A percentile compares a stretch with the other conserved stretches of the same genome.
These are phyloP conservation scores for Asterella californica DNA, from an alignment of 225 moss, liverwort and hornwort species.

Conservation along the genomic window DNA sequence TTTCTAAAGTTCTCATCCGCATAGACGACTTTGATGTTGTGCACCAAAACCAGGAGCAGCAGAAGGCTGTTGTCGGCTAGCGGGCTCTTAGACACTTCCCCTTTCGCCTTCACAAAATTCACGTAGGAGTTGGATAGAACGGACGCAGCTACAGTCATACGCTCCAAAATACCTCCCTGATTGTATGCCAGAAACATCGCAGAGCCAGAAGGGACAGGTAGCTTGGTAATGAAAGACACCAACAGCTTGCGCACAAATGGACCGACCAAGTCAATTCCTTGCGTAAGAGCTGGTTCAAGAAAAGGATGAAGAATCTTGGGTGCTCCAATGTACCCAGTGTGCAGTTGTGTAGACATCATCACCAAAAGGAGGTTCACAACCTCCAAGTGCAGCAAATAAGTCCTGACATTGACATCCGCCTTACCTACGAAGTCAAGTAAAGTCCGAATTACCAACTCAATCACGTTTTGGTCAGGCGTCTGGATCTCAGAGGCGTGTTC, in stretches of 20 bases:
- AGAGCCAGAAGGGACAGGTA: constrained; percentile 40
- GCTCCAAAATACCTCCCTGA: constrained; percentile 34
- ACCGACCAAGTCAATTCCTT: constrained; percentile 41
- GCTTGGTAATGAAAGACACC: constrained; percentile 39
- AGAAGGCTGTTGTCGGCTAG: constrained; percentile 50
- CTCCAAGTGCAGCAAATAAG: constrained; percentile 45
- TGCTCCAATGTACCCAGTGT: constrained; percentile 39
- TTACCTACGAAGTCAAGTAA: constrained; percentile 38
- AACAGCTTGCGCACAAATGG: constrained; percentile 49
- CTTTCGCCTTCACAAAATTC: constrained; percentile 40
- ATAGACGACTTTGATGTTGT: constrained; percentile 33
- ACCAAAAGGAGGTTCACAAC: constrained; percentile 52
- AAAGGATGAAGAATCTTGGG: constrained; percentile 46
- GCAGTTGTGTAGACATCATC: constrained; percentile 53
- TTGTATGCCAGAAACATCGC: constrained; percentile 27
- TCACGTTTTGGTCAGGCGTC: constrained; percentile 39
- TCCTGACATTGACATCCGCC: constrained; percentile 40
- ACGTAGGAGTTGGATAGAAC: constrained; percentile 42
- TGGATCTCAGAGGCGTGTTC: constrained; percentile 33
- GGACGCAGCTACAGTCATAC: constrained; percentile 45
- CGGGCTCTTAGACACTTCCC: constrained; percentile 46
- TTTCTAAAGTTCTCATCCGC: constrained; percentile 14
- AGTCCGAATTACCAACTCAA: constrained; percentile 34
- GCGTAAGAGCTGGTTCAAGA: constrained; percentile 46
- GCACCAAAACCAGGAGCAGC: constrained; percentile 43